phyloP scores from a whole-genome alignment of 768 basidiomycete genomes.

The Vararia minispora region DNA sequence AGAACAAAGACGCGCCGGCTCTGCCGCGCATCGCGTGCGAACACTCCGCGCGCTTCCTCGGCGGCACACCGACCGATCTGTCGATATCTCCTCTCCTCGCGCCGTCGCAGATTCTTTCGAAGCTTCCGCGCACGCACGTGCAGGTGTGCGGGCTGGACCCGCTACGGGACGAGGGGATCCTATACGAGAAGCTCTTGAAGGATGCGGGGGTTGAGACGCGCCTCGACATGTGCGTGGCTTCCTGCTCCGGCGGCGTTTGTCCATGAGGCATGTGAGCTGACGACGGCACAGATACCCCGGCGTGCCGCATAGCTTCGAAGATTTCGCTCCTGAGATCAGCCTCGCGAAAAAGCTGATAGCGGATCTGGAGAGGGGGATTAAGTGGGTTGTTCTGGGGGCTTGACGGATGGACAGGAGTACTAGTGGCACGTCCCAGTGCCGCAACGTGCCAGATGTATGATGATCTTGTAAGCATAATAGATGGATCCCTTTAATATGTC shows the following conservation, averaged over 20 bases:
- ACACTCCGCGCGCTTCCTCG: neutral
- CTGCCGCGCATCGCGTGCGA: neutral
- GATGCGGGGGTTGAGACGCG: neutral
- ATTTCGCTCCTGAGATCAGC: too few relatives aligned
- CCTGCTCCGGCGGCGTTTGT: neutral
- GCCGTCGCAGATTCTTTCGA: constrained; percentile 1
- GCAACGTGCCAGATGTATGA: too few relatives aligned
- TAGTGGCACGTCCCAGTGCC: too few relatives aligned
- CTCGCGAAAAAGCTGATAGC: too few relatives aligned
- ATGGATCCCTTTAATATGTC: too few relatives aligned
- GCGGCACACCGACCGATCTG: neutral
- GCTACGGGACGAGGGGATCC: constrained; percentile 4
- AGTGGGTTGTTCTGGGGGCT: too few relatives aligned
- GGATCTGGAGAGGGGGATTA: too few relatives aligned
- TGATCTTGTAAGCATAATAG: too few relatives aligned
- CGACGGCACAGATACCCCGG: neutral
- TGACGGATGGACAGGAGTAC: too few relatives aligned
- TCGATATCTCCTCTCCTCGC: constrained; percentile 2
- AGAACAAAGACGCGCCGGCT: constrained; percentile 1
- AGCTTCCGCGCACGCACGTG: neutral
- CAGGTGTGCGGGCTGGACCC: constrained; percentile 2
- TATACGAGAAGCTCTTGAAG: constrained; percentile 2
- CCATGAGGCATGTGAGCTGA: neutral
- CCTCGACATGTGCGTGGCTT: constrained; percentile 1
- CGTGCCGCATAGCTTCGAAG: neutral